phyloP scores from a whole-genome alignment of 2,329 filamentous ascomycete genomes.

The Leptographium galeiforme region DNA sequence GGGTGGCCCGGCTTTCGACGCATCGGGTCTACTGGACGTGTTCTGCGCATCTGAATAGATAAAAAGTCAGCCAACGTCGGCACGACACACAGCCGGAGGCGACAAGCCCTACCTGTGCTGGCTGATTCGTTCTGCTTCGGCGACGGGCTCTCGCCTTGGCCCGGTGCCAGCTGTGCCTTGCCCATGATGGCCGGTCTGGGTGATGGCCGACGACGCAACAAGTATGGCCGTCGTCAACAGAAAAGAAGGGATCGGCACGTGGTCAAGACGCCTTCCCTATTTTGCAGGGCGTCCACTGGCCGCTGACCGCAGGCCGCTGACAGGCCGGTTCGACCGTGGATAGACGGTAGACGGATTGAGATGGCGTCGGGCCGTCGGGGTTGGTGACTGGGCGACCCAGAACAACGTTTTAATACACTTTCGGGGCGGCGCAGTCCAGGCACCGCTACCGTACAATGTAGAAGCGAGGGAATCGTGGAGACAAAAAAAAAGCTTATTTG shows the following conservation, averaged over 20 bases:
- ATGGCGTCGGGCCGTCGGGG: too few species aligned
- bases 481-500: constrained; percentile 2
- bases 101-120: constrained; percentile 24
- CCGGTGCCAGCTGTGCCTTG: constrained; percentile 26
- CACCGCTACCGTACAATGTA: neutral
- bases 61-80: neutral
- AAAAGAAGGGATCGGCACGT: neutral
- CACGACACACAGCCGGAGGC: constrained; percentile 11
- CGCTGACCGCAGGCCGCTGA: too few species aligned
- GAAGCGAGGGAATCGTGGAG: neutral
- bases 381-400: too few species aligned
- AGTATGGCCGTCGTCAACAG: neutral
- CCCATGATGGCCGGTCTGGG: constrained; percentile 27
- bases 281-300: too few species aligned
- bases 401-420: too few species aligned
- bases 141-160: constrained; percentile 32
- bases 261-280: neutral
- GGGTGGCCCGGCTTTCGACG: neutral
- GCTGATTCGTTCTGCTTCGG: constrained; percentile 29
- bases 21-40: neutral
- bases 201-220: neutral
- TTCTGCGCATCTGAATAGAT: neutral
- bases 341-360: too few species aligned
- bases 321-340: too few species aligned
- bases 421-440: neutral